phyloP scores from a whole-genome alignment of 202 grass and related monocot genomes.

The Carex sylvatica region DNA sequence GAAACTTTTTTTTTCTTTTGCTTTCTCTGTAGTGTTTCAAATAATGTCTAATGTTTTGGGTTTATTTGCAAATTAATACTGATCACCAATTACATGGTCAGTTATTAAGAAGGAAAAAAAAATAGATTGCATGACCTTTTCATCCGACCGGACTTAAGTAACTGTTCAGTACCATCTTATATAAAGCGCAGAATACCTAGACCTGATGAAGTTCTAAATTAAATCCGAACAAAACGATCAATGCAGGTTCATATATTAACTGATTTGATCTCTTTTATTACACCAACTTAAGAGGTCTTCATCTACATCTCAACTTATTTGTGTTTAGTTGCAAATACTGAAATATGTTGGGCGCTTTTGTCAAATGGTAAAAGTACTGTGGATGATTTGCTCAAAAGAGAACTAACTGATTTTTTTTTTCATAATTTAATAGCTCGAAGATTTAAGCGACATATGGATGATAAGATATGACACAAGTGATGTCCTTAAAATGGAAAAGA shows the following conservation, averaged over 20 bases:
- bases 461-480: constrained; percentile 51
- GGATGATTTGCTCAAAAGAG: neutral
- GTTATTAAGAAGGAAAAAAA: neutral
- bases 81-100: neutral
- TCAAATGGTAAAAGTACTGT: neutral
- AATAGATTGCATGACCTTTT: neutral
- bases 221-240: neutral
- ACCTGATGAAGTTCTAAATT: neutral
- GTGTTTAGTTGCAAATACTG: neutral
- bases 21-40: neutral
- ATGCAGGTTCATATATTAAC: neutral
- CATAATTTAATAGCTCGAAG: constrained; percentile 44
- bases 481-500: constrained; percentile 68
- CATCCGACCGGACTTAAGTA: neutral
- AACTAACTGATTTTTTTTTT: neutral
- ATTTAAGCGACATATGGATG: constrained; percentile 64
- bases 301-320: neutral
- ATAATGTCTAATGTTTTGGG: neutral
- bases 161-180: neutral
- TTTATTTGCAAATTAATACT: neutral
- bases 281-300: neutral
- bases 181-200: neutral
- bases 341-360: neutral
- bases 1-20: neutral
- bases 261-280: neutral